Conservation (phyloP, 2,329 filamentous ascomycete species). For the Neonectria neomacrospora region DNA sequence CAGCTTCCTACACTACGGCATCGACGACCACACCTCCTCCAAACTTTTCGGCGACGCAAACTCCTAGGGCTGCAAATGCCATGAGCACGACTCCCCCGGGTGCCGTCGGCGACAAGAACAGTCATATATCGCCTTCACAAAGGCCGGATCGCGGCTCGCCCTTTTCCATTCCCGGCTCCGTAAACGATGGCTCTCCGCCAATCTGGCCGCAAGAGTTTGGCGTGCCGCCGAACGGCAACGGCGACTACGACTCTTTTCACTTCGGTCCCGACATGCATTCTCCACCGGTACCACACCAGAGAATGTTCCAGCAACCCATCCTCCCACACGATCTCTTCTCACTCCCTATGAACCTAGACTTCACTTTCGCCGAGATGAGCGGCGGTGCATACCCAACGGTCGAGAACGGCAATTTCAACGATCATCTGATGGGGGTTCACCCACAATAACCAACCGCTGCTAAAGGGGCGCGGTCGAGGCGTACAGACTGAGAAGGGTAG, state of each 20-base stretch:
- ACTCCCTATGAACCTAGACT: constrained; percentile 95
- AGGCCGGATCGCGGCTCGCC: constrained; percentile 39
- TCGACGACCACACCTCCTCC: constrained; percentile 16
- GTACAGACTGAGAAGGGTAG: background rate
- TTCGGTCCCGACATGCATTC: constrained; percentile 55
- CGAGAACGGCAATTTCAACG: constrained; percentile 66
- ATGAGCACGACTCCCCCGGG: constrained; percentile 19
- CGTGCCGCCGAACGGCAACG: constrained; percentile 47
- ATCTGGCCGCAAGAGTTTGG: constrained; percentile 61
- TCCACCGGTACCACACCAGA: constrained; percentile 46
- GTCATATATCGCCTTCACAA: constrained; percentile 45
- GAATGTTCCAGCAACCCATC: constrained; percentile 81
- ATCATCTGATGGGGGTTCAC: constrained; percentile 5
- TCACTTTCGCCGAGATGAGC: constrained; percentile 79
- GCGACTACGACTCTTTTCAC: constrained; percentile 57
- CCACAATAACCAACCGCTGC: constrained; percentile 5
- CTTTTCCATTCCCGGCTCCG: constrained; percentile 38
- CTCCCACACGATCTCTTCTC: constrained; percentile 95
- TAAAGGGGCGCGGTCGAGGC: background rate
- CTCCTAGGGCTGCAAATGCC: constrained; percentile 31
- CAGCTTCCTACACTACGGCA: constrained; percentile 19
- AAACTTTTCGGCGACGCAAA: constrained; percentile 11
- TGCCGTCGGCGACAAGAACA: constrained; percentile 21
- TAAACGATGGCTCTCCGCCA: constrained; percentile 58
- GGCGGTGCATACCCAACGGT: constrained; percentile 72